Percentiles rank a stretch among this genome's conserved stretches.
Evolutionary conservation across 805 yeast genomes (phyloP).

Genomic region (Lipomyces oligophaga): DNA sequence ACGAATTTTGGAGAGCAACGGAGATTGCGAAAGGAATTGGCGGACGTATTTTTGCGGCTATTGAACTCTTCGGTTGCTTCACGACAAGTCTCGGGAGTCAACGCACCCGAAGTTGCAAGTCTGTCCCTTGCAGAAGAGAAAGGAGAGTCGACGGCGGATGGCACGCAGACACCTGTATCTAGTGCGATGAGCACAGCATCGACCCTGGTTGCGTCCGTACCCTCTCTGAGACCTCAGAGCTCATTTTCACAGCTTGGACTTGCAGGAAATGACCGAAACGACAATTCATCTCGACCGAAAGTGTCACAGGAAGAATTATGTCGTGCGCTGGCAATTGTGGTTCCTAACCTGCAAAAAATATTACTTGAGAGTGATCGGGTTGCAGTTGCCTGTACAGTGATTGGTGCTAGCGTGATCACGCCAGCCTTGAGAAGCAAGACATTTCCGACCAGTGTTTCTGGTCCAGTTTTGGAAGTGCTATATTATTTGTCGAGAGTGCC

Average conservation of each 20-base stretch:
- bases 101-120: slow-evolving; percentile 18
- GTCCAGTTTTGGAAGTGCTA: slow-evolving; percentile 47
- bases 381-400: slow-evolving; percentile 46
- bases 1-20: slow-evolving; percentile 61
- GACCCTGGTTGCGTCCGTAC: slow-evolving; percentile 1
- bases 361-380: slow-evolving; percentile 62
- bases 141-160: too few species aligned
- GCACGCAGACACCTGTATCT: too few species aligned
- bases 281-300: slow-evolving; percentile 18
- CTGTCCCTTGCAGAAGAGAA: slow-evolving; percentile 9
- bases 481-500: slow-evolving; percentile 36
- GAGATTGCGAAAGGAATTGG: slow-evolving; percentile 55
- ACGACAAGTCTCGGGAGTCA: slow-evolving; percentile 19
- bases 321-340: slow-evolving; percentile 41
- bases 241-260: slow-evolving; percentile 9
- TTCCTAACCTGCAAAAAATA: slow-evolving; percentile 43
- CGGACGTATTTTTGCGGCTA: slow-evolving; percentile 44
- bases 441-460: slow-evolving; percentile 41
- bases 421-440: slow-evolving; percentile 51
- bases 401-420: slow-evolving; percentile 51
- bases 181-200: too few species aligned
- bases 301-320: slow-evolving; percentile 46
- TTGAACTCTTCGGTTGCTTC: slow-evolving; percentile 34
- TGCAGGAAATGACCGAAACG: not conserved
- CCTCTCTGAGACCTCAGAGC: slow-evolving; percentile 20